Conservation (phyloP, 495 filamentous ascomycete species). For the Penicillium coprophilum region DNA sequence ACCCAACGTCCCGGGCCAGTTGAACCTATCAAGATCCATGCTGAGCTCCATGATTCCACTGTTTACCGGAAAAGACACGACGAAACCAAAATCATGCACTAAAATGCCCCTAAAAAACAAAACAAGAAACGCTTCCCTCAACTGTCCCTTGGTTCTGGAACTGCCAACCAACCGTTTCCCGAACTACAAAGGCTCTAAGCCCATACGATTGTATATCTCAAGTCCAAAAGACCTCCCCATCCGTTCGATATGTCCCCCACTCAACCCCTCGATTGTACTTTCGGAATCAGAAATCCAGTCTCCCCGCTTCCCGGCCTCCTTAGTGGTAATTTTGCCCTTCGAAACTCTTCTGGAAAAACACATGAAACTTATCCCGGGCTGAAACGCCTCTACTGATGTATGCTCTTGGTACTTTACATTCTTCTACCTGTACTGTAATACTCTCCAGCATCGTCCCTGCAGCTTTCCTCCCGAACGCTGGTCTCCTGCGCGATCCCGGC, state of each 20-base stretch:
- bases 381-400: conserved; percentile 3
- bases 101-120: conserved; percentile 9
- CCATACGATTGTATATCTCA: background rate
- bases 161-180: conserved; percentile 29
- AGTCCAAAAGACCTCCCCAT: conserved; percentile 1
- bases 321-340: conserved; percentile 22
- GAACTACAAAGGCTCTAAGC: conserved; percentile 9
- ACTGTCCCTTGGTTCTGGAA: conserved; percentile 29
- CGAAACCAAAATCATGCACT: conserved; percentile 12
- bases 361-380: conserved; percentile 12
- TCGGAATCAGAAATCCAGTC: conserved; percentile 14
- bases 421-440: conserved; percentile 12
- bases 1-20: conserved; percentile 35
- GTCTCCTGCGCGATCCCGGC: conserved; percentile 40
- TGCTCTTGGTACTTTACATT: conserved; percentile 4
- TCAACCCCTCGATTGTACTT: conserved; percentile 31
- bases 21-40: conserved; percentile 27
- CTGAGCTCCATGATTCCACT: conserved; percentile 8
- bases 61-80: conserved; percentile 9
- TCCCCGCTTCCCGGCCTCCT: conserved; percentile 14
- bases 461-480: conserved; percentile 37
- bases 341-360: conserved; percentile 12
- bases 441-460: conserved; percentile 36
- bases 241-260: conserved; percentile 5
- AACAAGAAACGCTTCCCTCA: conserved; percentile 10